Percentiles rank a stretch among this genome's conserved stretches.
These are phyloP conservation scores for Candida neerlandica DNA, from an alignment of 1,139 yeast species.

Conservation along the genomic window DNA sequence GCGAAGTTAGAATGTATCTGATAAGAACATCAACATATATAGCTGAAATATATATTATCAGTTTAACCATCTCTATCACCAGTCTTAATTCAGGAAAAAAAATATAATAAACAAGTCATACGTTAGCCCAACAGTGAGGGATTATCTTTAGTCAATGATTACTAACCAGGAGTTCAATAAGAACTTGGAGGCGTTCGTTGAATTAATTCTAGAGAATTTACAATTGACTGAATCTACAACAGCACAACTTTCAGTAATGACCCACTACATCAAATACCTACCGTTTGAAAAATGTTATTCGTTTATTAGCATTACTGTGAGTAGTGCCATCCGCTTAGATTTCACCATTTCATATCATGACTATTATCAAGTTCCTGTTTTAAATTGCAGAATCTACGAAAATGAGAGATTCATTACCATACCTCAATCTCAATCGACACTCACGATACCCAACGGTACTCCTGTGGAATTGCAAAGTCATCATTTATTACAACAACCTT, in stretches of 20 bases:
- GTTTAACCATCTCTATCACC: no score
- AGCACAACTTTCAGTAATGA: slow-evolving; percentile 10
- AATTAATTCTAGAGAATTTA: slow-evolving; percentile 11
- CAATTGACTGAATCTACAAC: slow-evolving; percentile 1
- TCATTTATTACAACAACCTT: slow-evolving; percentile 30
- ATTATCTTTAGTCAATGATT: slow-evolving; percentile 1
- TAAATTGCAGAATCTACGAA: slow-evolving; percentile 24
- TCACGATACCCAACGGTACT: background rate
- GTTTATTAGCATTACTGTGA: slow-evolving; percentile 6
- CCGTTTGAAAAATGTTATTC: slow-evolving; percentile 7
- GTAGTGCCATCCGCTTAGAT: slow-evolving; percentile 13
- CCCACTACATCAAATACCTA: slow-evolving; percentile 16
- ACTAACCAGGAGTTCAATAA: slow-evolving; percentile 21
- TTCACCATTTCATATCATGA: slow-evolving; percentile 34
- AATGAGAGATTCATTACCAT: slow-evolving; percentile 5
- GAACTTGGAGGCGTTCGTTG: slow-evolving; percentile 18
- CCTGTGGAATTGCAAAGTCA: slow-evolving; percentile 21
- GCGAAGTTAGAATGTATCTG: no score
- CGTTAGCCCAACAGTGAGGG: background rate
- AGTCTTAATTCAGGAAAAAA: background rate
- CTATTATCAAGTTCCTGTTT: slow-evolving; percentile 36
- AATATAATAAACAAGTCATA: no score
- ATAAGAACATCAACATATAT: no score
- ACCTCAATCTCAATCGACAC: background rate
- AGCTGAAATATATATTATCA: no score